Evolutionary conservation across 768 basidiomycete species (phyloP), one percentile per base, ranked within the genome.

Genomic region (Auriculariales sp.): DNA sequence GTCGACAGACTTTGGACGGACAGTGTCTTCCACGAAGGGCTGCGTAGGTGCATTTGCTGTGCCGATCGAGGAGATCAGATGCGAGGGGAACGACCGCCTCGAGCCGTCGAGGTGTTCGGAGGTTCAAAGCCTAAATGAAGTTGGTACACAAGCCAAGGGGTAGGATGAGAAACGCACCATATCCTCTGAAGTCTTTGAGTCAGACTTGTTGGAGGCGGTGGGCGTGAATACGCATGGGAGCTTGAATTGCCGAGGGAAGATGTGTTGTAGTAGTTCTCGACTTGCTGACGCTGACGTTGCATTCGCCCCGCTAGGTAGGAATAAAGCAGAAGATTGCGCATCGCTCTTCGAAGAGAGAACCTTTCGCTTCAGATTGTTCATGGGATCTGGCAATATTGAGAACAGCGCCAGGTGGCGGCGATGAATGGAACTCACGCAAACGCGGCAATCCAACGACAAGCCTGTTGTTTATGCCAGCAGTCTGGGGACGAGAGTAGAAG

Each of bases 211-310:
- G n/a, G n/a, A n/a, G n/a, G 52, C 53, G 39, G 57, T 49, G 11
- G 47, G 32, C 3, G 52, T 46, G 53, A 91, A 92, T 2, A 80
- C 71, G 55, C 68, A 83, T 3, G 69, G 59, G 1, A 95, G 59
- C 0, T 75, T 73, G 57, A 81, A 89, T 56, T 91, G 85, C 33
- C 80, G 71, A 7, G 91, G 80, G 57, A 98, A 94, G 2, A 98
- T 68, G 57, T 90, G 83, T 65, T 91, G 92, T 29, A 83, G 71
- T n/a, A n/a, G n/a, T n/a, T 62, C 32, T 70, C 69, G 36, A 67
- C 68, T 55, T 74, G 73, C 52, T 66, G 67, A 24, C 68, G 65
- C 53, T 78, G 74, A 1, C 70, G 71, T 29, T 77, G 72, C 2
- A 64, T 56, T 49, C 66, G n/a, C 69, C 3, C 52, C 52, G 3